phyloP scores from a whole-genome alignment of 805 yeast species.

The Cyberlindnera meyerae region DNA sequence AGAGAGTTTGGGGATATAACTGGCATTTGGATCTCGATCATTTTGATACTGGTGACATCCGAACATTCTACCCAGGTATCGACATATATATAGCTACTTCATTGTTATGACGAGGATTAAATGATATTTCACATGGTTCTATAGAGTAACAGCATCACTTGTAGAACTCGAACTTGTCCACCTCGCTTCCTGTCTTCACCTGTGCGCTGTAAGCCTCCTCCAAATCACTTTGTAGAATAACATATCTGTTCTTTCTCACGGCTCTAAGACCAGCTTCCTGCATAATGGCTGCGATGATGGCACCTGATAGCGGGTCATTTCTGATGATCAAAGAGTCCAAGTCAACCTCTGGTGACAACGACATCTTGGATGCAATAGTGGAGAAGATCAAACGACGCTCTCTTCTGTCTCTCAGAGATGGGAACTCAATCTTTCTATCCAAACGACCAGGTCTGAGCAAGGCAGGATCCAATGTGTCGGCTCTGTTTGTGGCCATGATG shows the following conservation, averaged over 20 bases:
- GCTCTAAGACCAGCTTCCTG: slow-evolving; percentile 99
- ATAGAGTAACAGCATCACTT: slow-evolving; percentile 40
- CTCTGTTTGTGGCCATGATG: slow-evolving; percentile 98
- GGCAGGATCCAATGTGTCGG: slow-evolving; percentile 99
- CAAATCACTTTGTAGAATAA: slow-evolving; percentile 89
- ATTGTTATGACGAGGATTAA: slow-evolving; percentile 6
- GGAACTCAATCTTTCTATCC: slow-evolving; percentile 97
- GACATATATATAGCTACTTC: slow-evolving; percentile 42
- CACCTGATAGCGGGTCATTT: slow-evolving; percentile 96
- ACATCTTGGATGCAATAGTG: slow-evolving; percentile 95
- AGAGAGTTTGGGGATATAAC: slow-evolving; percentile 32
- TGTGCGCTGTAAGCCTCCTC: slow-evolving; percentile 98
- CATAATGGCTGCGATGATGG: slow-evolving; percentile 97
- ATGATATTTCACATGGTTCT: background rate
- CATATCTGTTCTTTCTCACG: slow-evolving; percentile 95
- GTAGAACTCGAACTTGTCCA: slow-evolving; percentile 96
- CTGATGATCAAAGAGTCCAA: slow-evolving; percentile 90
- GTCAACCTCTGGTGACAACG: slow-evolving; percentile 96
- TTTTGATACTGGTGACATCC: slow-evolving; percentile 44
- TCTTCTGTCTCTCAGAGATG: slow-evolving; percentile 92
- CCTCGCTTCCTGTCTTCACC: slow-evolving; percentile 93
- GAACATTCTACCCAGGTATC: slow-evolving; percentile 58
- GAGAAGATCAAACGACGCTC: slow-evolving; percentile 95
- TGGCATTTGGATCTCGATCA: slow-evolving; percentile 73
- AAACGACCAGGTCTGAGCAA: slow-evolving; percentile 96